phyloP scores from a whole-genome alignment of 176 grass and related monocot species.

The Aegilops sharonensis region DNA sequence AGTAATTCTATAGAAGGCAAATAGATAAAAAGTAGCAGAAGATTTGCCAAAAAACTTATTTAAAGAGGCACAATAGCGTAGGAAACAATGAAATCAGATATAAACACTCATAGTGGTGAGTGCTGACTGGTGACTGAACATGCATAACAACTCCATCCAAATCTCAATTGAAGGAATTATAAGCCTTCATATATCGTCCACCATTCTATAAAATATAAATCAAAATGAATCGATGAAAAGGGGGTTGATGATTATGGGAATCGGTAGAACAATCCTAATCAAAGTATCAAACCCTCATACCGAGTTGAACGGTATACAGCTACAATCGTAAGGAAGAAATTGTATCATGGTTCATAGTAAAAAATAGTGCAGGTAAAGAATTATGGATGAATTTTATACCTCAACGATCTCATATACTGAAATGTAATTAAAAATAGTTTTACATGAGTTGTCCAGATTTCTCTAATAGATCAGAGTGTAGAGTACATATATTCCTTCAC shows the following conservation, averaged over 20 bases:
- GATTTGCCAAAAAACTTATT: not conserved
- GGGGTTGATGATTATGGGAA: not conserved
- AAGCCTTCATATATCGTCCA: not conserved
- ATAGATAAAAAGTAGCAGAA: not conserved
- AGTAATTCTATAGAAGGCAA: not conserved
- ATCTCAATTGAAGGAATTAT: too few relatives aligned
- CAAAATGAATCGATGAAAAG: not conserved
- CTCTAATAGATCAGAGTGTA: not conserved
- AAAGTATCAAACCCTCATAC: not conserved
- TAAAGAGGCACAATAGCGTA: not conserved
- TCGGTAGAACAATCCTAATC: not conserved
- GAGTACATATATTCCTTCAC: not conserved
- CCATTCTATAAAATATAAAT: not conserved
- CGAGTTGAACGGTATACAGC: not conserved
- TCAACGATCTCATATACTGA: not conserved
- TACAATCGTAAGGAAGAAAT: not conserved
- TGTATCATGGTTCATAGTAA: not conserved
- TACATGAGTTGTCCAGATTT: not conserved
- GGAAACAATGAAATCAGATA: not conserved
- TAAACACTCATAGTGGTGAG: not conserved
- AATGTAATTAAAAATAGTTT: not conserved
- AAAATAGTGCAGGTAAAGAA: slow-evolving; percentile 2
- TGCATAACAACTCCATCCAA: too few relatives aligned
- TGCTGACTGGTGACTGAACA: too few relatives aligned
- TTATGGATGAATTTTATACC: not conserved